Evolutionary conservation across 192 early-diverging fungal genomes (phyloP).

Genomic region (Podochytrium sp.): DNA sequence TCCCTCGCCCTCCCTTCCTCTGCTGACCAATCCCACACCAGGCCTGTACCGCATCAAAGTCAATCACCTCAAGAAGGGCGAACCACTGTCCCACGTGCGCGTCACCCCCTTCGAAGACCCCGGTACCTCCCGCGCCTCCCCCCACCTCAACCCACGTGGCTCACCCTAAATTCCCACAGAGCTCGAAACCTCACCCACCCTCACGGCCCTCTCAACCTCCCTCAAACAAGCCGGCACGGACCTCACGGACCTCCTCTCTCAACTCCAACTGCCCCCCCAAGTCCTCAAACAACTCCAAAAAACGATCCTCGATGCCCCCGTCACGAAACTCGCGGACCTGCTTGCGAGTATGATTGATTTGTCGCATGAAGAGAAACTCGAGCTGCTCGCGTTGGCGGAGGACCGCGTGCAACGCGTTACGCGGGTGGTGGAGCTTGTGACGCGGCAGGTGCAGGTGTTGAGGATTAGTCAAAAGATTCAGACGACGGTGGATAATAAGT

Average conservation of each 20-base stretch:
- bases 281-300: constrained; percentile 66
- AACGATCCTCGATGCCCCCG: constrained; percentile 60
- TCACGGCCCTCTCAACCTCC: not conserved
- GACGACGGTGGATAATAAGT: constrained; percentile 70
- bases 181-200: not conserved
- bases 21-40: constrained; percentile 20
- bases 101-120: constrained; percentile 52
- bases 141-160: not conserved
- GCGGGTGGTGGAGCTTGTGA: constrained; percentile 62
- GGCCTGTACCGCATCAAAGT: constrained; percentile 65
- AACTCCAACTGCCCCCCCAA: constrained; percentile 69
- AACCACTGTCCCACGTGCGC: constrained; percentile 58
- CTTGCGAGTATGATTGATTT: constrained; percentile 75
- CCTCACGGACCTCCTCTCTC: constrained; percentile 52
- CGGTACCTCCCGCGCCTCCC: constrained; percentile 13
- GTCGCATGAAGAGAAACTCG: constrained; percentile 69
- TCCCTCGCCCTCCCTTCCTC: not conserved
- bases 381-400: constrained; percentile 62
- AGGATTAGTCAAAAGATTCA: constrained; percentile 79
- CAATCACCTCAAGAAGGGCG: constrained; percentile 45
- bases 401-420: constrained; percentile 57
- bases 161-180: not conserved
- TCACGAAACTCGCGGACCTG: constrained; percentile 68
- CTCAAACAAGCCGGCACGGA: constrained; percentile 28
- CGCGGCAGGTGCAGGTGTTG: constrained; percentile 77